Percentiles rank a stretch among this genome's conserved stretches.
Evolutionary conservation across 176 grass and related monocot genomes (phyloP).

Genomic region (Eragrostis nindensis): DNA sequence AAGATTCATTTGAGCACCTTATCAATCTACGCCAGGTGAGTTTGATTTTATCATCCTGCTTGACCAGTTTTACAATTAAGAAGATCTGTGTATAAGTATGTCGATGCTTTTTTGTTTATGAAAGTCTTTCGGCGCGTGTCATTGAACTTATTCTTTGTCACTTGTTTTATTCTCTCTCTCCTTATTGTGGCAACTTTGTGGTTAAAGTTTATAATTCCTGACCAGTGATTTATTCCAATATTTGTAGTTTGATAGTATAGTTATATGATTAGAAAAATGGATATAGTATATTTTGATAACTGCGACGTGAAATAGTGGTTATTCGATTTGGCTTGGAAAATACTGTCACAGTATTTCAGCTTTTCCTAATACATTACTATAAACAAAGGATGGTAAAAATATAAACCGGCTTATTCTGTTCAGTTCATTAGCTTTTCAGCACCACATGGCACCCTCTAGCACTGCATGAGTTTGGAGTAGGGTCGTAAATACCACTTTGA

Average conservation of each 20-base stretch:
- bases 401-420: neutral
- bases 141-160: neutral
- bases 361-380: conserved; percentile 1
- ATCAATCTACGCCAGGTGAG: conserved; percentile 98
- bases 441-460: neutral
- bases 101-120: neutral
- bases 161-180: neutral
- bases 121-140: neutral
- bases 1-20: conserved; percentile 98
- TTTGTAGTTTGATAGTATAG: neutral
- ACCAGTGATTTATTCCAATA: conserved; percentile 15
- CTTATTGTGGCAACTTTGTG: neutral
- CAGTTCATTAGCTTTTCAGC: neutral
- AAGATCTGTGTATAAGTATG: conserved; percentile 15
- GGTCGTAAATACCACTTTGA: neutral
- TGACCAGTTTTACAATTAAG: conserved; percentile 16
- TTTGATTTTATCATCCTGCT: conserved; percentile 21
- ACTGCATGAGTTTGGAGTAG: neutral
- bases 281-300: neutral
- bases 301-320: neutral
- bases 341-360: neutral
- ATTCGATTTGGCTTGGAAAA: neutral
- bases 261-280: neutral
- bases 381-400: conserved; percentile 2
- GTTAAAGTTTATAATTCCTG: neutral